Evolutionary conservation across 2,329 filamentous ascomycete genomes (phyloP), one percentile per base, ranked within the genome.

Genomic region (Diaporthe nobilis): DNA sequence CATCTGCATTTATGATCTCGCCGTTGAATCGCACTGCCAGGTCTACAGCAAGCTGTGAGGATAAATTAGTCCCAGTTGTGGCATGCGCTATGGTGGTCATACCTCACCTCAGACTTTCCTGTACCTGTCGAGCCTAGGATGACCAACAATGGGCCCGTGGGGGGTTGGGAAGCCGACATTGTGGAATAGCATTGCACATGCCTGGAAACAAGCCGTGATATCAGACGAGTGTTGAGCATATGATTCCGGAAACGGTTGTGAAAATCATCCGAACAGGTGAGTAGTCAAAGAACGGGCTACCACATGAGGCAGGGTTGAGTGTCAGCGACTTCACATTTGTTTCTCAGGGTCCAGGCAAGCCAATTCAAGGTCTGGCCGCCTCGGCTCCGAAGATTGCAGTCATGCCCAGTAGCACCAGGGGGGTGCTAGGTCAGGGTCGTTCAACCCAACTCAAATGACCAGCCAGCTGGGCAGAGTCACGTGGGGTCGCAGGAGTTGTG

Each of bases 1-100:
- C 97, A 87, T 99, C 97, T 63, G 95, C 95, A 82, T 99, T 99
- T 85, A 99, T 95, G 71, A 99, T 91, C 84, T 99, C 97, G 81
- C 97, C 97, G 83, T 97, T 93, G 85, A 95, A 96, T 31, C 90
- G 91, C 57, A 89, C 89, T 1, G 97, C 97, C 71, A 99, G 86
- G 78, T 98, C 95, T 55, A 99, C 93, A 12, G 97, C 97, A 79
- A 98, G 90, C 95, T 98, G 77, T 8, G 7, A 57, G 49, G 20
- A 58, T 55, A 34, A 10, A 2, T 72, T 12, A 72, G 47, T 9
- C 17, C 15, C 3, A 3, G 58, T 61, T 51, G 47, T 34, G 28
- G 37, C n/a, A 65, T 15, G 63, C 58, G 25, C 7, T 3, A 51
- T 20, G 1, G 4, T 34, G 20, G 31, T 20, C 25, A 20, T 5